A percentile compares a stretch with the other conserved stretches of the same genome.
phyloP scores from a whole-genome alignment of 495 filamentous ascomycete species.

The Venustampulla echinocandica region DNA sequence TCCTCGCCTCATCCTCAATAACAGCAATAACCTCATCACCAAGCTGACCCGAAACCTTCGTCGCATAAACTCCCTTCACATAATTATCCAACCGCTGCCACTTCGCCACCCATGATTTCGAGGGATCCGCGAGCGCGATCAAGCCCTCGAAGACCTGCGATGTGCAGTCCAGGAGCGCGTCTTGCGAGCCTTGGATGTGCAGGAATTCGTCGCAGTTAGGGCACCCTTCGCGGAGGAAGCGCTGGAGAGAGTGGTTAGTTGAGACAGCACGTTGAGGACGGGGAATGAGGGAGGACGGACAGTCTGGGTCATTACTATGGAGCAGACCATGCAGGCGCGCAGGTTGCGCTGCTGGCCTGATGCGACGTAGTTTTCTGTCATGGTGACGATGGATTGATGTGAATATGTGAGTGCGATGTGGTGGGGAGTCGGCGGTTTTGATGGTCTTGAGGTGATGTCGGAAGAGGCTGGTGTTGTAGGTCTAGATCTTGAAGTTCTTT shows the following conservation, averaged over 20 bases:
- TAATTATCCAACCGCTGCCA: constrained; percentile 90
- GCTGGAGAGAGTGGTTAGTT: constrained; percentile 33
- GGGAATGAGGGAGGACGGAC: constrained; percentile 37
- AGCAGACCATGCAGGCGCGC: constrained; percentile 97
- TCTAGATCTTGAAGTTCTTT: not conserved
- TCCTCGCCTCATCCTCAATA: constrained; percentile 58
- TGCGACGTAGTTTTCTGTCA: constrained; percentile 40
- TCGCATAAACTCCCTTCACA: constrained; percentile 80
- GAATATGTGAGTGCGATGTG: not conserved
- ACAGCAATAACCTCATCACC: constrained; percentile 54
- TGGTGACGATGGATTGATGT: not conserved
- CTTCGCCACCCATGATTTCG: constrained; percentile 79
- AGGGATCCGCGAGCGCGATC: constrained; percentile 69
- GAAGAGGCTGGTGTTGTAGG: not conserved
- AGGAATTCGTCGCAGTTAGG: constrained; percentile 94
- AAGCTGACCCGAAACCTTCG: constrained; percentile 72
- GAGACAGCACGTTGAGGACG: not conserved
- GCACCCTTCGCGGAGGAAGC: constrained; percentile 77
- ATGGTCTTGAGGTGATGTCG: not conserved
- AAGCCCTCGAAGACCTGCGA: constrained; percentile 90
- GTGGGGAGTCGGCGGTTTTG: not conserved
- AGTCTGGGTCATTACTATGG: constrained; percentile 70
- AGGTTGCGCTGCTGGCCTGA: constrained; percentile 68
- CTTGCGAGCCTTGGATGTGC: constrained; percentile 64
- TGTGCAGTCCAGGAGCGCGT: constrained; percentile 84